These are phyloP conservation scores for Boletus sp. DNA, from an alignment of 768 basidiomycete genomes.

Conservation along the genomic window DNA sequence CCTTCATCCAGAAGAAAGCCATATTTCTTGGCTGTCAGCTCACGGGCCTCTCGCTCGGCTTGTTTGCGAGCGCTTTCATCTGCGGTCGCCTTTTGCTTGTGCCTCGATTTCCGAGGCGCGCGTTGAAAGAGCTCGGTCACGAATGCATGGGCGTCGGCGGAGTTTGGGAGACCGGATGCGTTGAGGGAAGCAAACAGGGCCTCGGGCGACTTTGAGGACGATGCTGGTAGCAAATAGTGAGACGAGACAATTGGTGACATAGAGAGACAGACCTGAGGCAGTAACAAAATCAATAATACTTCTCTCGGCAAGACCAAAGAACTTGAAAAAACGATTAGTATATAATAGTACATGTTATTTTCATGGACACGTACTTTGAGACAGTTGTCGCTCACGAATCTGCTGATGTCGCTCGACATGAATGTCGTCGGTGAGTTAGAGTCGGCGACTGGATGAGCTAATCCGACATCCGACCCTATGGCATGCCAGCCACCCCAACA, in stretches of 20 bases:
- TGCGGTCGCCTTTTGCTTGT: constrained; percentile 48
- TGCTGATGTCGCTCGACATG: constrained; percentile 64
- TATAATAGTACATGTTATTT: neutral
- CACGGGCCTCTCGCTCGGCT: constrained; percentile 72
- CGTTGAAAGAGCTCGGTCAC: constrained; percentile 71
- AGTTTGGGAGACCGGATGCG: constrained; percentile 76
- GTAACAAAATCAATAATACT: constrained; percentile 85
- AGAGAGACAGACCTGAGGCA: constrained; percentile 61
- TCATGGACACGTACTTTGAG: constrained; percentile 48
- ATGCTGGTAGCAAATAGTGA: constrained; percentile 40
- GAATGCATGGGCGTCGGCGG: constrained; percentile 77
- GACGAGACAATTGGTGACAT: neutral
- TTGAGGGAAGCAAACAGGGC: constrained; percentile 74
- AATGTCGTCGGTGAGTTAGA: neutral
- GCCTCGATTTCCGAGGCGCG: constrained; percentile 75
- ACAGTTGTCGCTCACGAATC: constrained; percentile 77
- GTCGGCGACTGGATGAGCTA: neutral
- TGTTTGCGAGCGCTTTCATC: constrained; percentile 51
- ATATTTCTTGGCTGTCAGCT: constrained; percentile 68
- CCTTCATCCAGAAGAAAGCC: constrained; percentile 86
- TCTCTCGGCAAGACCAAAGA: constrained; percentile 80
- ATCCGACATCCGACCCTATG: neutral
- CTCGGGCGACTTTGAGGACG: constrained; percentile 77
- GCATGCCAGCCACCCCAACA: neutral
- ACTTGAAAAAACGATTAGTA: constrained; percentile 37